Conservation (phyloP, 371 early-diverging fungal genomes). For the Syncephalastrum monosporum region DNA sequence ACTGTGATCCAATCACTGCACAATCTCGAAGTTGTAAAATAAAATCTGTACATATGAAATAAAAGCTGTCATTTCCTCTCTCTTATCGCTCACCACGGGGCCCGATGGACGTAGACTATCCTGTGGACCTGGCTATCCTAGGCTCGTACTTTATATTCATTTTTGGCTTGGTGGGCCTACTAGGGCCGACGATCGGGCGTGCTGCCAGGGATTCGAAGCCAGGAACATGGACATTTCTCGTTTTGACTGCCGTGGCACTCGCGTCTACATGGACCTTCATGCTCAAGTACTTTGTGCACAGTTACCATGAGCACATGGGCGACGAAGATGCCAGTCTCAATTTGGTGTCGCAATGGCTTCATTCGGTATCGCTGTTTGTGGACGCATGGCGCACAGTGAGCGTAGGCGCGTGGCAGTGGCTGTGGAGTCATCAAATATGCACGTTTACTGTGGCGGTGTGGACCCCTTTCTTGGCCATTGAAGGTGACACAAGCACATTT, state of each 20-base stretch:
- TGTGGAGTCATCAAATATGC: constrained; percentile 47
- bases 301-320: constrained; percentile 27
- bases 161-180: neutral
- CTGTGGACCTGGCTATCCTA: constrained; percentile 31
- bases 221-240: constrained; percentile 14
- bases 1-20: constrained; percentile 16
- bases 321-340: constrained; percentile 15
- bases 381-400: constrained; percentile 40
- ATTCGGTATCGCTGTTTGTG: constrained; percentile 36
- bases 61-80: too few species aligned
- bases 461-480: constrained; percentile 45
- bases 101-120: constrained; percentile 21
- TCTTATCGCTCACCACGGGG: too few species aligned
- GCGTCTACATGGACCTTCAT: constrained; percentile 41
- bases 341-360: constrained; percentile 39
- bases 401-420: constrained; percentile 35
- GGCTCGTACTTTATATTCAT: constrained; percentile 14
- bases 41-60: too few species aligned
- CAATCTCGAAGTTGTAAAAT: too few species aligned
- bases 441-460: constrained; percentile 39
- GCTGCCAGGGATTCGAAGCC: neutral
- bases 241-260: constrained; percentile 20
- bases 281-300: constrained; percentile 31
- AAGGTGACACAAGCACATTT: constrained; percentile 23
- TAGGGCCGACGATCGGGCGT: neutral